Evolutionary conservation across 495 filamentous ascomycete species (phyloP), one percentile per base, ranked within the genome.

Genomic region (Trypethelium eluteriae): DNA sequence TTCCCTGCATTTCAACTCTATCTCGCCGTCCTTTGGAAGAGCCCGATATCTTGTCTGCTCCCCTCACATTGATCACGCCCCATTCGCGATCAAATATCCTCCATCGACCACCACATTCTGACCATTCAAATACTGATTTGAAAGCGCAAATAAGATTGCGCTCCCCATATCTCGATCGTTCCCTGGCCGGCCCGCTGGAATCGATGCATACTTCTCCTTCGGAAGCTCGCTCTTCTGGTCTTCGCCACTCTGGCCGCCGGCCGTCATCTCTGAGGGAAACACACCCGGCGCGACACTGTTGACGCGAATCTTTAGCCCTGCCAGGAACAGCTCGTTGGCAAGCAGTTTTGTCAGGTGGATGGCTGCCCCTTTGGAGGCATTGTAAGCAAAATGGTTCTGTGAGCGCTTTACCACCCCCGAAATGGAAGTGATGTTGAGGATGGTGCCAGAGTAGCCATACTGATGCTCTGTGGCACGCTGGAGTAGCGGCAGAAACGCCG

Each of bases 151-250:
- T 25, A 92, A 73, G 16, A 90, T 78, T 3, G 86, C 79, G 73
- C 81, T 81, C 0, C 85, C 88, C 88, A 92, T 92, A 71, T 92
- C 89, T 41, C 85, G 78, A 73, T 92, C 89, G 44, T 84, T 84
- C 0, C 89, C 89, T 0, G 88, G 86, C 9, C 89, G 74, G 1
- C 74, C 70, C 0, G 83, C 82, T 0, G 88, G 87, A 3, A 89
- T 78, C 72, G 83, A 83, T 32, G 76, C 73, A 69, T 80, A 88
- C 75, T 88, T 85, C 66, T 88, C 83, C 64, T 80, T 80, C 0
- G 82, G 78, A 3, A 92, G 71, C 3, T 78, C 72, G 70, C 83
- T 89, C 84, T 91, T 91, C 73, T 91, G 78, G 66, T 81, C 78
- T 64, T 82, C 79, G 62, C 79, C 77, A 67, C 79, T 84, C 57